Evolutionary conservation across 208 protist genomes (phyloP).

Genomic region (Leptomonas seymouri): DNA sequence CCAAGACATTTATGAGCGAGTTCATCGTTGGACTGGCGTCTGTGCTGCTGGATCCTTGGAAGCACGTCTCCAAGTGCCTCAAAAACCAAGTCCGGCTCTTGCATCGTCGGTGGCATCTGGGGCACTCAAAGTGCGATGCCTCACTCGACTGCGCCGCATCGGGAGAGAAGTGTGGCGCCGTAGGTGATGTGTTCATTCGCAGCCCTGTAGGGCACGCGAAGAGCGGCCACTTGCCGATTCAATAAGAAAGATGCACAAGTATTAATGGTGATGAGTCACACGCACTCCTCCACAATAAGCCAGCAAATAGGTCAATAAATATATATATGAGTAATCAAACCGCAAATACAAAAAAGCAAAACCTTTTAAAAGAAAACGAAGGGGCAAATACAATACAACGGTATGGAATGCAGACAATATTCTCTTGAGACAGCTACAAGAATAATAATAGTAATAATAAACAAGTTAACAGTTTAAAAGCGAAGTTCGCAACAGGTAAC

Average conservation of each 20-base stretch:
- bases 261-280: no score
- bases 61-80: conserved; percentile 34
- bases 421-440: no score
- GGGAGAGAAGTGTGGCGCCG: conserved; percentile 6
- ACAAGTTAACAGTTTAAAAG: no score
- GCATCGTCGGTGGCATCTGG: conserved; percentile 25
- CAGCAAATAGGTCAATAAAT: background rate
- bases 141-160: background rate
- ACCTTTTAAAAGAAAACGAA: background rate
- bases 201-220: background rate
- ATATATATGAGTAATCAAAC: no score
- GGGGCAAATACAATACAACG: background rate
- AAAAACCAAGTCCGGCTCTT: conserved; percentile 34
- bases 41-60: conserved; percentile 6
- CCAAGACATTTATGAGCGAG: conserved; percentile 12
- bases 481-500: no score
- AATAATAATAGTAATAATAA: no score
- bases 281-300: no score
- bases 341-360: background rate
- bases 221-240: background rate
- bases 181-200: conserved; percentile 17
- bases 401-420: no score
- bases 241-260: background rate
- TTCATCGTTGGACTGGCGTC: background rate
- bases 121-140: conserved; percentile 23